phyloP scores from a whole-genome alignment of 2,329 filamentous ascomycete species.

The Thielaviopsis populi region DNA sequence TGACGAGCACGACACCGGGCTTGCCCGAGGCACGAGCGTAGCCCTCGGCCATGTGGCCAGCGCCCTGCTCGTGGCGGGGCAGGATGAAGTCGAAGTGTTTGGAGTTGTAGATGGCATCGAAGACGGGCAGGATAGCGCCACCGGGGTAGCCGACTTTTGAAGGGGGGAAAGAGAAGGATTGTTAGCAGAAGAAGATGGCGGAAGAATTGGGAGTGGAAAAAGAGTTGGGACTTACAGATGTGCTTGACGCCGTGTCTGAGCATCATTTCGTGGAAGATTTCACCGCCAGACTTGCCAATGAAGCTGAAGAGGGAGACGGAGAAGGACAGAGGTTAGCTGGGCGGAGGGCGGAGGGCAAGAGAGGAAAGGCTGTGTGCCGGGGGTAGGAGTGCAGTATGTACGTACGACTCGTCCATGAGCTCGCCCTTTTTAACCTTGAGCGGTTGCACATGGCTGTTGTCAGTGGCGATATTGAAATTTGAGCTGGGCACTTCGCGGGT shows the following conservation, averaged over 20 bases:
- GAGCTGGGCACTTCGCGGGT: constrained; percentile 47
- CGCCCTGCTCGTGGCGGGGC: constrained; percentile 91
- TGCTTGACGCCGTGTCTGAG: constrained; percentile 81
- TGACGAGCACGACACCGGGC: constrained; percentile 90
- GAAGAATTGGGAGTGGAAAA: neutral
- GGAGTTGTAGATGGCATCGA: constrained; percentile 98
- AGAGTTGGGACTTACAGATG: constrained; percentile 64
- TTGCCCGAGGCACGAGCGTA: constrained; percentile 89
- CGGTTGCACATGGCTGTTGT: constrained; percentile 51
- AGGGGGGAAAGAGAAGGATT: constrained; percentile 1
- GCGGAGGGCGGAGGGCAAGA: neutral
- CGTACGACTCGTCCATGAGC: constrained; percentile 71
- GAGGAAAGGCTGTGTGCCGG: no score
- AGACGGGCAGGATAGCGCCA: constrained; percentile 91
- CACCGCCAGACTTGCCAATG: constrained; percentile 85
- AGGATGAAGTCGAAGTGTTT: constrained; percentile 93
- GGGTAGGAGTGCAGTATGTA: no score
- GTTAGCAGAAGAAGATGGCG: constrained; percentile 1
- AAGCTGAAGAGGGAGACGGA: constrained; percentile 45
- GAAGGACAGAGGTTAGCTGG: constrained; percentile 15
- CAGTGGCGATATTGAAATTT: constrained; percentile 38
- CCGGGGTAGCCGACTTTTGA: constrained; percentile 68
- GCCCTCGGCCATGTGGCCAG: constrained; percentile 96
- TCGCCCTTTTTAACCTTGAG: constrained; percentile 40
- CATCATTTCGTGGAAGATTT: constrained; percentile 99